Evolutionary conservation across 2,329 filamentous ascomycete genomes (phyloP), one percentile per base, ranked within the genome.

Genomic region (Orbilia oligospora): DNA sequence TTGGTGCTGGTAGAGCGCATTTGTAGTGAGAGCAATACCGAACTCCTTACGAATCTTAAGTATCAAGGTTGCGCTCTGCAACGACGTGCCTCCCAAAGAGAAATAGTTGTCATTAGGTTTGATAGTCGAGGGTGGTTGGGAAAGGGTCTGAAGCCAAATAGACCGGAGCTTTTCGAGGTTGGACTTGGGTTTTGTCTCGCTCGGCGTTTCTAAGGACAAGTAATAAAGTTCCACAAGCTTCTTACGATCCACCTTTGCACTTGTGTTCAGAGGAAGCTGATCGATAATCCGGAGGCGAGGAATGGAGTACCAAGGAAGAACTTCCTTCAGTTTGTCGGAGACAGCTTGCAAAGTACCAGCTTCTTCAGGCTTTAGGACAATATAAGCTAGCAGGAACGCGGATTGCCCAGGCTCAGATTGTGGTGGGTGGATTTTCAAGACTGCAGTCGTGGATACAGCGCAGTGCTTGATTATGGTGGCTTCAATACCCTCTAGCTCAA

Each of bases 401-500:
- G 41, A 46, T n/a, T 44, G 16, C 16, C 49, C 49, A 30, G 12
- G 3, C 38, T 49, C 63, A 18, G 44, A 27, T 16, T 66, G 18
- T 4, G 24, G 44, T 5, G 63, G 63, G 10, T 49, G 41, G 16
- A 66, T 33, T 66, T 22, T 66, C 14, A 66, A 20, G 10, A 48
- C 63, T 30, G 63, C 38, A 18, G 24, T 44, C 10, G 22, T 48
- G 18, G 41, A 48, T 5, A 66, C 63, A 36, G 30, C 38, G 27
- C 46, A 44, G 3, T 44, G 27, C 6, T 51, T 49, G 18, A 49
- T 30, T 49, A 76, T 76, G 16, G 58, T 51, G 16, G 61, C 70
- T 61, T 70, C 85, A n/a, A 88, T 84, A 5, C 89, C 88, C 2
- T 82, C 80, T 0, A 89, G 81, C 14, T 89, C 87, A 24, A 88